Percentiles rank a stretch among this genome's conserved stretches.
Conservation (phyloP, 345 rosid genomes). For the Angophora floribunda region DNA sequence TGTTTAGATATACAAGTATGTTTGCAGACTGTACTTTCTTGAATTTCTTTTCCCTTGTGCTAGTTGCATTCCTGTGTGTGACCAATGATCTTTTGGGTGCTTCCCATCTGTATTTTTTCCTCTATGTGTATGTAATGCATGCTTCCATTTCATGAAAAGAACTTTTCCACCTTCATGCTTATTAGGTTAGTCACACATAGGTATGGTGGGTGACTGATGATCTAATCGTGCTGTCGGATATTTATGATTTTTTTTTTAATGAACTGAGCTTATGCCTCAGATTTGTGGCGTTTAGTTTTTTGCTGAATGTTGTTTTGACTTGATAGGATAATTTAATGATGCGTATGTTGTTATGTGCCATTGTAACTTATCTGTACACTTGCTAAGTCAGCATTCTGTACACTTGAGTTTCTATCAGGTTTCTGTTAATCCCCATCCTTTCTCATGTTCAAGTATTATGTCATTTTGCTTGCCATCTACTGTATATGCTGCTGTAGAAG, state of each 20-base stretch:
- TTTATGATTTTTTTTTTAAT: background rate
- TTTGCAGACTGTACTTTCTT: background rate
- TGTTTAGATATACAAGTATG: conserved; percentile 77
- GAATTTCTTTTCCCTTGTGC: background rate
- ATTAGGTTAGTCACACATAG: background rate
- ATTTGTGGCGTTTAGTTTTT: background rate
- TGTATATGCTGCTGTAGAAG: background rate
- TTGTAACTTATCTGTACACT: background rate
- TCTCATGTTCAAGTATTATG: background rate
- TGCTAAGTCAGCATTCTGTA: background rate
- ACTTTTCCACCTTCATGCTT: background rate
- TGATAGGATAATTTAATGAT: background rate
- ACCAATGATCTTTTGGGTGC: background rate
- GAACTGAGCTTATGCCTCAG: background rate
- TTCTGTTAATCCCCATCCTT: background rate
- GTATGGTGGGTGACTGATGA: background rate
- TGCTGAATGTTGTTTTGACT: background rate
- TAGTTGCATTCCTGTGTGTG: background rate
- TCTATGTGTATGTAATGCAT: background rate
- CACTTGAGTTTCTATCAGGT: background rate
- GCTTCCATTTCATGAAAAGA: background rate
- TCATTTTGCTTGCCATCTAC: background rate
- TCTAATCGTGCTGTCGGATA: background rate
- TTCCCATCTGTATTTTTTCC: background rate
- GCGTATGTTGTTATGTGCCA: background rate